Percentiles rank a stretch among this genome's conserved stretches.
Conservation (phyloP, 306 rosid species). For the Fragaria ananassa region DNA sequence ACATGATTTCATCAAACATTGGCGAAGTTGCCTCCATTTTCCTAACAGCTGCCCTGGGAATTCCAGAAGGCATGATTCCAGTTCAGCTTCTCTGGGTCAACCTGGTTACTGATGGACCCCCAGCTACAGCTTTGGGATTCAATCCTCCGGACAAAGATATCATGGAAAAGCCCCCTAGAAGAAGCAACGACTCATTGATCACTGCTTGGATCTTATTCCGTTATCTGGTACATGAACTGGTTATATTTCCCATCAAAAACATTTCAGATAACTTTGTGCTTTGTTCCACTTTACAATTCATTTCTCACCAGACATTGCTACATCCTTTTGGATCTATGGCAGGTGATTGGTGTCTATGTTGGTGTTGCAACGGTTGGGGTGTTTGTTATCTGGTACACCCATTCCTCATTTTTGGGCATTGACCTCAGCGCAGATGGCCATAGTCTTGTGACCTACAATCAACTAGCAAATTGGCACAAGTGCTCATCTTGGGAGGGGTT, state of each 20-base stretch:
- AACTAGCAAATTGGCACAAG: constrained; percentile 85
- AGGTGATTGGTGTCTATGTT: constrained; percentile 88
- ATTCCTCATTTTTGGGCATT: constrained; percentile 78
- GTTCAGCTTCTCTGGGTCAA: constrained; percentile 99
- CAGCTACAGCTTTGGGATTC: constrained; percentile 95
- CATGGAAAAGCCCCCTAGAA: constrained; percentile 88
- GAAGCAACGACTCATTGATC: constrained; percentile 73
- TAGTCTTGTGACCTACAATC: constrained; percentile 76
- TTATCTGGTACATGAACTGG: constrained; percentile 54
- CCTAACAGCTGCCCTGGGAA: constrained; percentile 88
- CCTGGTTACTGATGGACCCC: constrained; percentile 97
- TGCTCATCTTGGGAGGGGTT: constrained; percentile 74
- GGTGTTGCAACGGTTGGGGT: constrained; percentile 88
- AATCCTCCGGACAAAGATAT: constrained; percentile 89
- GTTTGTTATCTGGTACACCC: constrained; percentile 85
- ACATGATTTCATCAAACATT: constrained; percentile 88
- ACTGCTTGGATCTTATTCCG: constrained; percentile 89
- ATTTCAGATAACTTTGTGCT: neutral
- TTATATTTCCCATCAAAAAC: neutral
- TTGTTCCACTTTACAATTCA: neutral
- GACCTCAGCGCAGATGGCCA: constrained; percentile 86
- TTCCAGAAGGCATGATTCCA: constrained; percentile 96
- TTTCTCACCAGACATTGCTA: neutral
- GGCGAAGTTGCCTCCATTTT: constrained; percentile 86
- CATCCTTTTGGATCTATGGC: neutral